These are phyloP conservation scores for Gastrodia elata DNA, from an alignment of 106 monocot species.

Conservation along the genomic window DNA sequence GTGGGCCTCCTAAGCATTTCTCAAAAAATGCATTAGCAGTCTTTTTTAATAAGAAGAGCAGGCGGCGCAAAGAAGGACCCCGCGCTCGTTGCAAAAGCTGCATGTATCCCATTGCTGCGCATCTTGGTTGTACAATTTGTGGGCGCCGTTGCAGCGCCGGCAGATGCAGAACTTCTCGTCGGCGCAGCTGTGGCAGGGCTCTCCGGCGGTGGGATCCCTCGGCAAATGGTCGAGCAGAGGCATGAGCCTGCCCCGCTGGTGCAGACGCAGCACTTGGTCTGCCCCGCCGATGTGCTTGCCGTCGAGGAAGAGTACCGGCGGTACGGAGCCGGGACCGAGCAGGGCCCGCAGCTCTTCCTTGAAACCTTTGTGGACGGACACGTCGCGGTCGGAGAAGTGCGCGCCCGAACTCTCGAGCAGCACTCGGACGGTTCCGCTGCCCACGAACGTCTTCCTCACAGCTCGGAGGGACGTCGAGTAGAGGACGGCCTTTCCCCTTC, in stretches of 20 bases:
- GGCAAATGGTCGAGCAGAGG: no score
- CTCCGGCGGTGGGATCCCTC: no score
- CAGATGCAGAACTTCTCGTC: no score
- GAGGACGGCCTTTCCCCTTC: slow-evolving; percentile 40
- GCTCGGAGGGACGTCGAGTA: slow-evolving; percentile 79
- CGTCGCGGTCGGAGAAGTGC: slow-evolving; percentile 64
- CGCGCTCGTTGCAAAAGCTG: no score
- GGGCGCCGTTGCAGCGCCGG: no score
- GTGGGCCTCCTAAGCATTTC: no score
- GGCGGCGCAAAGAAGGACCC: no score
- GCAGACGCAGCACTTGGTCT: slow-evolving; percentile 46
- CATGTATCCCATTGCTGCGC: no score
- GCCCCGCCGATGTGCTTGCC: slow-evolving; percentile 57
- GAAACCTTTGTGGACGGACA: slow-evolving; percentile 62
- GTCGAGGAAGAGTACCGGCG: slow-evolving; percentile 58
- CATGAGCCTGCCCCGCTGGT: slow-evolving; percentile 54
- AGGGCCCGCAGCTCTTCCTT: slow-evolving; percentile 53
- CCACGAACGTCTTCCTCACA: slow-evolving; percentile 63
- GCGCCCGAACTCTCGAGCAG: slow-evolving; percentile 50
- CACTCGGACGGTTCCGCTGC: slow-evolving; percentile 29
- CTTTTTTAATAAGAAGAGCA: no score
- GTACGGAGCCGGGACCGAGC: slow-evolving; percentile 24
- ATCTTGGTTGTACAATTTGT: no score
- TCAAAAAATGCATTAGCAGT: no score
- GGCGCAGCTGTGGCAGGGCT: no score